Percentiles rank a stretch among this genome's conserved stretches.
Conservation (phyloP, 176 grass and related monocot genomes). For the Triticum dicoccoides region DNA sequence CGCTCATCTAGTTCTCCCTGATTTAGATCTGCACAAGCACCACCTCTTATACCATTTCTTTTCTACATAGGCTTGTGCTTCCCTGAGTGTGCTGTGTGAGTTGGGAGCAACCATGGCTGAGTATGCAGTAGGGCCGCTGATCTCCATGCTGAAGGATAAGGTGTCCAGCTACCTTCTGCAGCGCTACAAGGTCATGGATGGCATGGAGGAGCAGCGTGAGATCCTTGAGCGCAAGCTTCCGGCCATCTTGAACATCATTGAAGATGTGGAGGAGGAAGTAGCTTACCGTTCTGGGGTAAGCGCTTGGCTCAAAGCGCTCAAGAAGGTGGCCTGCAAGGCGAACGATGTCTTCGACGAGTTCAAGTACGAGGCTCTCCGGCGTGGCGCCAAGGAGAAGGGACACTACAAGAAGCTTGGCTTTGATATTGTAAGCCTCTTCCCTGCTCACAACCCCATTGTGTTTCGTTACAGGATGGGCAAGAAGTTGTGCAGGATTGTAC, state of each 20-base stretch:
- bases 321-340: constrained; percentile 28
- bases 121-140: not conserved
- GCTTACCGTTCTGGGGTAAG: not conserved
- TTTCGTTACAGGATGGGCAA: constrained; percentile 33
- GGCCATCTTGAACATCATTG: not conserved
- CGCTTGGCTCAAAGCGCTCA: constrained; percentile 14
- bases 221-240: not conserved
- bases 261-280: not conserved
- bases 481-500: constrained; percentile 31
- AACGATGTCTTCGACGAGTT: constrained; percentile 45
- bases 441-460: not conserved
- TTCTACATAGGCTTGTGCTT: not conserved
- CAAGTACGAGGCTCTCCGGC: constrained; percentile 23
- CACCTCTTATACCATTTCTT: not conserved
- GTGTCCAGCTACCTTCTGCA: not conserved
- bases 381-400: constrained; percentile 23
- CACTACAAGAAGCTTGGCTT: not conserved
- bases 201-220: not conserved
- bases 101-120: not conserved
- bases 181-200: not conserved
- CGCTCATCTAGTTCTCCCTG: not conserved
- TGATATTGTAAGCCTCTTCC: not conserved
- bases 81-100: not conserved
- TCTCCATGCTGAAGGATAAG: not conserved
- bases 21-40: not conserved